phyloP scores from a whole-genome alignment of 306 rosid species.

The Casuarina cunninghamiana region DNA sequence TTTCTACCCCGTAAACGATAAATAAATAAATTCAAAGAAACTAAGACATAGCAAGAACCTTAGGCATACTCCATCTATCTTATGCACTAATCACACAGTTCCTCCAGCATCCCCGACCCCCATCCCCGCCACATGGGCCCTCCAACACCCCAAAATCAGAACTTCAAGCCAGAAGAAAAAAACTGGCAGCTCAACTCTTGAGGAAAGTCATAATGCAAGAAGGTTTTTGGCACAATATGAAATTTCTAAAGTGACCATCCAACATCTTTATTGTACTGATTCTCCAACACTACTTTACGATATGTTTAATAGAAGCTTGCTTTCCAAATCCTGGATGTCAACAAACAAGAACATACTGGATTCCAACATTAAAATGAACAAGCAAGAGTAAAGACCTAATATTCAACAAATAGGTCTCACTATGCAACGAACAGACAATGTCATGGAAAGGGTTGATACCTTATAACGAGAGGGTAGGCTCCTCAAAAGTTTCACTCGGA shows the following conservation, averaged over 20 bases:
- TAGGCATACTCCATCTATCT: neutral
- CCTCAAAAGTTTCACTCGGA: conserved; percentile 85
- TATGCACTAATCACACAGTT: neutral
- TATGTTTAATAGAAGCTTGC: conserved; percentile 4
- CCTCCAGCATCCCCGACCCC: too few relatives aligned
- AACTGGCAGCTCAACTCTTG: neutral
- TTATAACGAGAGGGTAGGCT: conserved; percentile 84
- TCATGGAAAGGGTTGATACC: conserved; percentile 38
- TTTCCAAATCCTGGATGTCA: neutral
- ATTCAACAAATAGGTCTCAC: conserved; percentile 1
- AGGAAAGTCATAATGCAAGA: too few relatives aligned
- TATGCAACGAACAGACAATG: neutral
- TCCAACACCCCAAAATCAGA: neutral
- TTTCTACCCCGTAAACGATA: neutral
- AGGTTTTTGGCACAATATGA: too few relatives aligned
- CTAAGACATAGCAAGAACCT: neutral
- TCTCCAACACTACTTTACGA: neutral
- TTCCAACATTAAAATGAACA: neutral
- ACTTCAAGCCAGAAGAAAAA: neutral
- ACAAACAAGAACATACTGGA: neutral
- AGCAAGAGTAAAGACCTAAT: neutral
- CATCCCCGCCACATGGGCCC: too few relatives aligned
- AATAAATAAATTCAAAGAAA: neutral
- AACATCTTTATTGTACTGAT: neutral
- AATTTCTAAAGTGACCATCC: neutral